A percentile compares a stretch with the other conserved stretches of the same genome.
Evolutionary conservation across 2,329 filamentous ascomycete species (phyloP).

Genomic region (Mariannaea sp.): DNA sequence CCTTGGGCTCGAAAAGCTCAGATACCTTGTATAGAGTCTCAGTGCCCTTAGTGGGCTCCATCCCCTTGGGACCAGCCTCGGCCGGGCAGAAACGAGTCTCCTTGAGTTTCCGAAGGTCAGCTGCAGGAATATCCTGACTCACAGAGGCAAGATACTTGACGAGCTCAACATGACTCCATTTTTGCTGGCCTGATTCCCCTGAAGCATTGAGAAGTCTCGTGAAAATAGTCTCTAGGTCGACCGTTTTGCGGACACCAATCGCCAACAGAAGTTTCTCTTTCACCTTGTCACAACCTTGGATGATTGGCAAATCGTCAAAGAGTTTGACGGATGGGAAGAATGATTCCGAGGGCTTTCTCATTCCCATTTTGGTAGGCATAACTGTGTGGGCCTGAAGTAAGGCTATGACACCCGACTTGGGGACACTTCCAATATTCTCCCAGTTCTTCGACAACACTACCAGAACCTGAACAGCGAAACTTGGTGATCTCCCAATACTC

Average conservation of each 20-base stretch:
- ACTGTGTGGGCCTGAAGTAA: slow-evolving; percentile 71
- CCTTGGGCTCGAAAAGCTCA: slow-evolving; percentile 81
- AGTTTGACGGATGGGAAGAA: slow-evolving; percentile 94
- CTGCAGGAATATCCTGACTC: slow-evolving; percentile 80
- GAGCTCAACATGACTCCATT: slow-evolving; percentile 92
- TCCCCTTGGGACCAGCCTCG: slow-evolving; percentile 63
- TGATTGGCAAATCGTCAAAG: slow-evolving; percentile 88
- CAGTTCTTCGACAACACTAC: slow-evolving; percentile 85
- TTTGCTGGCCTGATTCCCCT: slow-evolving; percentile 57
- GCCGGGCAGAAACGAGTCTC: slow-evolving; percentile 82
- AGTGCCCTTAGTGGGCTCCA: slow-evolving; percentile 58
- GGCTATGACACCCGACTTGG: slow-evolving; percentile 67
- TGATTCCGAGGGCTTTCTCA: slow-evolving; percentile 82
- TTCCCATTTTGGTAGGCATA: slow-evolving; percentile 88
- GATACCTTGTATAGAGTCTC: slow-evolving; percentile 69
- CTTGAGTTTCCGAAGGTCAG: slow-evolving; percentile 79
- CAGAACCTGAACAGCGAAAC: slow-evolving; percentile 78
- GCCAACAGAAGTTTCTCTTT: slow-evolving; percentile 89
- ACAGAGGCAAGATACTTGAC: slow-evolving; percentile 95
- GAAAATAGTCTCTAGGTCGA: slow-evolving; percentile 94
- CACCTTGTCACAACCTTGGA: slow-evolving; percentile 74
- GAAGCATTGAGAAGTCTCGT: slow-evolving; percentile 74
- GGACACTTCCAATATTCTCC: slow-evolving; percentile 73
- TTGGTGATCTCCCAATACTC: slow-evolving; percentile 71
- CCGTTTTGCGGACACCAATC: slow-evolving; percentile 90